Percentiles rank a stretch among this genome's conserved stretches.
Evolutionary conservation across 2,329 filamentous ascomycete genomes (phyloP).

Genomic region (Colletotrichum plurivorum): DNA sequence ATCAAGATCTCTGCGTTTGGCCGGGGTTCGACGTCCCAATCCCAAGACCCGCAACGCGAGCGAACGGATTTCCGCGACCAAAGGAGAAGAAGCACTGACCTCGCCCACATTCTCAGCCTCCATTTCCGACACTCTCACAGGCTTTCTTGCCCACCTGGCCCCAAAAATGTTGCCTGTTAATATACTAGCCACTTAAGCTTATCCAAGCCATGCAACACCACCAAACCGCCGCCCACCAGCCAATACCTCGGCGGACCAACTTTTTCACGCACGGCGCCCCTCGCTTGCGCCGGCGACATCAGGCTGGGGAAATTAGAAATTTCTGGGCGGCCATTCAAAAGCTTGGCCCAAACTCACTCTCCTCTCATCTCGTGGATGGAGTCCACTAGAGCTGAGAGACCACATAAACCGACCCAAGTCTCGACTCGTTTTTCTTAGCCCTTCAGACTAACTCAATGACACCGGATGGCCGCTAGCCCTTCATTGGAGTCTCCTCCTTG

Average conservation of each 20-base stretch:
- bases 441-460: conserved; percentile 21
- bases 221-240: background rate
- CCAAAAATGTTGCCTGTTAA: conserved; percentile 15
- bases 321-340: conserved; percentile 5
- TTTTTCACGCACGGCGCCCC: background rate
- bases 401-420: conserved; percentile 1
- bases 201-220: conserved; percentile 22
- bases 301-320: conserved; percentile 8
- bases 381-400: background rate
- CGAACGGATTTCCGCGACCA: conserved; percentile 5
- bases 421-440: background rate
- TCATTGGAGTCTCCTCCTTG: background rate
- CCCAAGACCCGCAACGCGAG: conserved; percentile 3
- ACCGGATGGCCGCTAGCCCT: conserved; percentile 28
- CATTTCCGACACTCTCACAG: conserved; percentile 2
- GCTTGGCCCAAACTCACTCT: conserved; percentile 23
- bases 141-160: background rate
- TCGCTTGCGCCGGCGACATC: conserved; percentile 16
- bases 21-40: conserved; percentile 15
- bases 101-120: conserved; percentile 9
- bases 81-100: conserved; percentile 11
- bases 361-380: conserved; percentile 13
- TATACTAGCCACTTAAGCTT: conserved; percentile 38
- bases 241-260: conserved; percentile 5
- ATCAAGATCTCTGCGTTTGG: background rate